A percentile compares a stretch with the other conserved stretches of the same genome.
These are phyloP conservation scores for Crithidia brevicula DNA, from an alignment of 208 protist genomes.

Conservation along the genomic window DNA sequence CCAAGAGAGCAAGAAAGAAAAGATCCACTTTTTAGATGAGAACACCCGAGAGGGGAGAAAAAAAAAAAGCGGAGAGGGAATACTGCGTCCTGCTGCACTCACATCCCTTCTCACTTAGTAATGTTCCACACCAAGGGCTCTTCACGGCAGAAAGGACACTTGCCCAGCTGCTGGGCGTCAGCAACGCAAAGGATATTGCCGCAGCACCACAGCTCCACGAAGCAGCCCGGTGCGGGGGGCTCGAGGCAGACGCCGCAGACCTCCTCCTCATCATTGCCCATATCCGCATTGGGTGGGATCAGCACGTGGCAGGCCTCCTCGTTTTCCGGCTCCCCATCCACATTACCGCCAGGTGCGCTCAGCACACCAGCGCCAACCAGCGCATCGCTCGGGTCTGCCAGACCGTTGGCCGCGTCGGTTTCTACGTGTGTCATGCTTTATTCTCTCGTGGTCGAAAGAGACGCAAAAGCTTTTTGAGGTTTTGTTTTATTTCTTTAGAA, in stretches of 20 bases:
- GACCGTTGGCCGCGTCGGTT: slow-evolving; percentile 24
- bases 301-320: slow-evolving; percentile 37
- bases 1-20: slow-evolving; percentile 9
- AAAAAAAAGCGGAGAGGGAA: background rate
- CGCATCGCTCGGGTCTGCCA: slow-evolving; percentile 15
- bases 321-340: slow-evolving; percentile 26
- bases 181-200: slow-evolving; percentile 80
- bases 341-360: slow-evolving; percentile 20
- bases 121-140: slow-evolving; percentile 87
- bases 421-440: slow-evolving; percentile 21
- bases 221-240: slow-evolving; percentile 45
- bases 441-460: too few species aligned
- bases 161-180: slow-evolving; percentile 78
- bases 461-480: too few species aligned
- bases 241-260: slow-evolving; percentile 90
- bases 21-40: too few species aligned
- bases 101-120: slow-evolving; percentile 34
- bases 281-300: slow-evolving; percentile 29
- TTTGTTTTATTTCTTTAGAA: too few species aligned
- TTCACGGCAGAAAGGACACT: slow-evolving; percentile 84
- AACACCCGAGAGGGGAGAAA: background rate
- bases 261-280: slow-evolving; percentile 64
- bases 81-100: background rate
- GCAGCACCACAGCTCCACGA: slow-evolving; percentile 86
- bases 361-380: slow-evolving; percentile 26